Base-by-base conservation (phyloP, 2,329 filamentous ascomycete genomes). In the Hypoxylon sp. region DNA sequence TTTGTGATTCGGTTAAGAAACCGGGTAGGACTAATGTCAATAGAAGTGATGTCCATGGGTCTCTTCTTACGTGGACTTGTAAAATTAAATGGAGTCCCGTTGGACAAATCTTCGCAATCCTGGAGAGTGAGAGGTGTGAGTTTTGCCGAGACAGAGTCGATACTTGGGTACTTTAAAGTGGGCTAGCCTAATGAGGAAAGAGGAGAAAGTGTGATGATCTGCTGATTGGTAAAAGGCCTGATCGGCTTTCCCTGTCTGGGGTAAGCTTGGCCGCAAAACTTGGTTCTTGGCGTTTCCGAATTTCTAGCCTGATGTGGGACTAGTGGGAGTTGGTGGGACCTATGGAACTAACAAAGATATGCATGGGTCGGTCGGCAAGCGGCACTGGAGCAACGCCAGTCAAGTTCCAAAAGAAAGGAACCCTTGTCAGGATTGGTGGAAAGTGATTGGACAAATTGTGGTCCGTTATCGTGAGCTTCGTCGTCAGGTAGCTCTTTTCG, bases 381-480 rank as follows among this genome's bases (percentile, higher is more conserved):
- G 60, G 67, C 67, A 63, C 67, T 67, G 61, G 57, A 67, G 64
- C 64, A 67, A 65, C 67, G 67, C 51, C 53, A 19, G 30, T 56
- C 25, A 55, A 60, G 63, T 62, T 64, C 64, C 61, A 56, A 54
- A 62, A 46, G 45, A 57, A 53, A n/a, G 60, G 27, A 27, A 51
- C 53, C 66, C 68, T 45, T 60, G 63, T 53, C 16, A 27, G 21
- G 55, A 65, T 54, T 60, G 48, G 39, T 23, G 23, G 53, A 58
- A 45, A 5, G 43, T 68, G 59, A 66, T 68, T 65, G 65, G 66
- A 41, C 37, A 48, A 68, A 61, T 37, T 47, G 16, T 57, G 65
- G 56, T 56, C 63, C 32, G 58, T 65, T 70, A 70, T 70, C 68
- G 66, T 70, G 68, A 69, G 58, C 65, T 69, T 70, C 63, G 51